Conservation (phyloP, 2,329 filamentous ascomycete genomes). For the Colletotrichum acutatum region DNA sequence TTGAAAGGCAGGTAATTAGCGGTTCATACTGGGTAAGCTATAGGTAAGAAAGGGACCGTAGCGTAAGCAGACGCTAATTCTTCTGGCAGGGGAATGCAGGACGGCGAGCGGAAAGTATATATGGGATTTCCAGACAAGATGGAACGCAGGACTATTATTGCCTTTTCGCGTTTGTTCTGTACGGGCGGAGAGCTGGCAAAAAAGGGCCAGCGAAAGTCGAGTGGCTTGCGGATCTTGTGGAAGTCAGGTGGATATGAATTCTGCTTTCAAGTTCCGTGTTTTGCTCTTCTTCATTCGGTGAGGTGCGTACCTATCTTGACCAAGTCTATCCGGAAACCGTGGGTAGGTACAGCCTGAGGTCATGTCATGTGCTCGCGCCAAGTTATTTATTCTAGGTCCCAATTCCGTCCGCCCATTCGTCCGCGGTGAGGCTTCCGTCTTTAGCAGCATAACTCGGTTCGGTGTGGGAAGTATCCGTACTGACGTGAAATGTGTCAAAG, state of each 20-base stretch:
- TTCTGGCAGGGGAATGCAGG: constrained; percentile 6
- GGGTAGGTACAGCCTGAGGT: not conserved
- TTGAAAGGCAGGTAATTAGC: not conserved
- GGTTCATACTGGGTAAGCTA: not conserved
- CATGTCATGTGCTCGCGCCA: not conserved
- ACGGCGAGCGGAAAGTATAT: not conserved
- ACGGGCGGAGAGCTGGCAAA: not conserved
- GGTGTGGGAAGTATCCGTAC: not conserved
- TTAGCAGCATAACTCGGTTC: not conserved
- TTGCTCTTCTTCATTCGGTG: not conserved
- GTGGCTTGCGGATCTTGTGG: constrained; percentile 5
- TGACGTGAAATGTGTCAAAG: not conserved
- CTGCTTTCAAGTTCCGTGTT: constrained; percentile 6
- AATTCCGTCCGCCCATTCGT: not conserved
- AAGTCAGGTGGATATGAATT: constrained; percentile 5
- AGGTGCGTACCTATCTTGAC: too few relatives aligned
- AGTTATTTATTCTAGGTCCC: not conserved
- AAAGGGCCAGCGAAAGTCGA: not conserved
- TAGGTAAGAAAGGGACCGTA: not conserved
- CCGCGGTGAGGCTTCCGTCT: not conserved
- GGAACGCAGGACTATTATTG: constrained; percentile 4
- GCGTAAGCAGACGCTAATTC: not conserved
- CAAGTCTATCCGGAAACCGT: not conserved
- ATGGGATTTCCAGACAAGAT: constrained; percentile 16
- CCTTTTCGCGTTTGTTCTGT: not conserved